phyloP scores from a whole-genome alignment of 805 yeast genomes.

The Candida qinlingensis region DNA sequence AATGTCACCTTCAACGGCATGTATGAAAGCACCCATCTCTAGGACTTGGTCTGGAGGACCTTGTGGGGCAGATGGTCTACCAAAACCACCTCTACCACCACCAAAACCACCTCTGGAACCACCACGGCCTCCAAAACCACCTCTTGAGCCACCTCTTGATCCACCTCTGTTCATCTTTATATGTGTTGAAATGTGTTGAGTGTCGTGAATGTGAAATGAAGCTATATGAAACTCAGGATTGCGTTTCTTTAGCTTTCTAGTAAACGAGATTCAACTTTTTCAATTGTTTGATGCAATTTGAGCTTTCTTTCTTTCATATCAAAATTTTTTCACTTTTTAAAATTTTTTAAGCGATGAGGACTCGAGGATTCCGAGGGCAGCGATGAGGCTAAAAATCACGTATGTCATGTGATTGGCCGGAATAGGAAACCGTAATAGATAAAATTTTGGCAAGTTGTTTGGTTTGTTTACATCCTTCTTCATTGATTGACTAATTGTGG shows the following conservation, averaged over 20 bases:
- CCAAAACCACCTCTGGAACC: constrained; percentile 46
- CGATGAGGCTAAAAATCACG: too few relatives aligned
- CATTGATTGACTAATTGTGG: too few relatives aligned
- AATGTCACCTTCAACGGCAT: constrained; percentile 94
- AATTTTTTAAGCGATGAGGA: constrained; percentile 3
- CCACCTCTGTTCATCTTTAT: constrained; percentile 43
- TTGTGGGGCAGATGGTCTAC: constrained; percentile 69
- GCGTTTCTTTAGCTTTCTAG: neutral
- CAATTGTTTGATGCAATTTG: neutral
- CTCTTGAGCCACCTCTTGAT: constrained; percentile 37
- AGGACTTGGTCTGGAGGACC: constrained; percentile 96
- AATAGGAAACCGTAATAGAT: too few relatives aligned
- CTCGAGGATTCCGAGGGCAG: neutral
- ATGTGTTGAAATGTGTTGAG: neutral
- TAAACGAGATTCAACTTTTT: neutral
- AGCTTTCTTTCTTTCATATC: neutral
- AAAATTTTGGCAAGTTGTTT: too few relatives aligned
- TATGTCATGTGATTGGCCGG: too few relatives aligned
- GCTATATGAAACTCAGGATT: neutral
- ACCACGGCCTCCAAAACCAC: constrained; percentile 33
- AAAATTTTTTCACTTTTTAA: constrained; percentile 2
- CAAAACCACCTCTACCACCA: constrained; percentile 52
- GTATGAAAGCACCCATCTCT: constrained; percentile 91
- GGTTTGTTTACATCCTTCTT: too few relatives aligned
- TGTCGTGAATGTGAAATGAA: neutral